A percentile compares a stretch with the other conserved stretches of the same genome.
phyloP scores from a whole-genome alignment of 345 rosid genomes.

The Carallia brachiata region DNA sequence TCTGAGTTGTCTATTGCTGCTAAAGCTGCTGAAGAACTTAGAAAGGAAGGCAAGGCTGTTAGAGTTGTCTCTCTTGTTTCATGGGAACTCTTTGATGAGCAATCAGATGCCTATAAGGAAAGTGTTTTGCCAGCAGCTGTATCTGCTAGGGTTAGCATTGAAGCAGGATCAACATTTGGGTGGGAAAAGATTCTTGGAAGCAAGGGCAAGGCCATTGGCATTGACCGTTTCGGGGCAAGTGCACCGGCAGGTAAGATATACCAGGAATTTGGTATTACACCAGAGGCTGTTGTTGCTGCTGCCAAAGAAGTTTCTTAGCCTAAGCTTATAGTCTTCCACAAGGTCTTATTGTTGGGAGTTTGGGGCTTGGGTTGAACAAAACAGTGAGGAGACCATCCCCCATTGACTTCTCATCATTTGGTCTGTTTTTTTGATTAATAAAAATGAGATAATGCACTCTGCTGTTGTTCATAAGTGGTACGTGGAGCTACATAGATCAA shows the following conservation, averaged over 20 bases:
- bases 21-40: conserved; percentile 70
- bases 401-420: conserved; percentile 4
- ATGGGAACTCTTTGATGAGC: conserved; percentile 87
- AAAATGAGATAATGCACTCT: conserved; percentile 26
- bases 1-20: conserved; percentile 92
- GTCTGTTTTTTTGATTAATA: conserved; percentile 36
- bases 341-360: neutral
- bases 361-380: conserved; percentile 23
- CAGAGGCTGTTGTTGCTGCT: conserved; percentile 72
- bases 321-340: neutral
- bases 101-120: conserved; percentile 80
- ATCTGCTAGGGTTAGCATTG: conserved; percentile 84
- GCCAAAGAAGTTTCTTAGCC: conserved; percentile 53
- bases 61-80: conserved; percentile 89
- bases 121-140: conserved; percentile 76
- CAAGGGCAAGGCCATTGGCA: conserved; percentile 80
- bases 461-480: conserved; percentile 22
- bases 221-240: conserved; percentile 89
- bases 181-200: conserved; percentile 74
- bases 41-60: conserved; percentile 89
- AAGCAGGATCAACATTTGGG: conserved; percentile 90
- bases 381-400: conserved; percentile 12
- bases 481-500: conserved; percentile 23
- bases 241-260: conserved; percentile 84
- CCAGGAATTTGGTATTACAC: conserved; percentile 75